Percentiles rank a stretch among this genome's conserved stretches.
Evolutionary conservation across 2,329 filamentous ascomycete genomes (phyloP).

Genomic region (Pyricularia pennisetigena): DNA sequence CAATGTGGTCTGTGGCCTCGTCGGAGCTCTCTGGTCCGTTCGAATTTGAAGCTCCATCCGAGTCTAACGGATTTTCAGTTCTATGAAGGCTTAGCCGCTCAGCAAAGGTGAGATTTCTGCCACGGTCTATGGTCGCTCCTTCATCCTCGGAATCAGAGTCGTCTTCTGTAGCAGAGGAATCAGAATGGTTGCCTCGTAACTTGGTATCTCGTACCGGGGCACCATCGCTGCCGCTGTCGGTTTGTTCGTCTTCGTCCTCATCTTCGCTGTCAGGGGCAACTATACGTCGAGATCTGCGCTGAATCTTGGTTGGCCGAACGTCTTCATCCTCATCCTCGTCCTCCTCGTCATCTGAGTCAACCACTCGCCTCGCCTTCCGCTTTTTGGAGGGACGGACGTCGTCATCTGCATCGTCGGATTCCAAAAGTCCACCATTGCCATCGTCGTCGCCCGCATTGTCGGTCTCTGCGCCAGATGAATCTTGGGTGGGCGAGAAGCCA

Average conservation of each 20-base stretch:
- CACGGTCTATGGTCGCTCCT: not conserved
- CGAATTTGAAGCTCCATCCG: not conserved
- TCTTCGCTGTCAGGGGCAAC: not conserved
- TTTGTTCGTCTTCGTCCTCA: not conserved
- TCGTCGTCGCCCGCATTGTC: not conserved
- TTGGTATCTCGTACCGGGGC: not conserved
- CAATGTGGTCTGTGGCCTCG: not conserved
- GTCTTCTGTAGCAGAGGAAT: not conserved
- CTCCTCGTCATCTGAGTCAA: not conserved
- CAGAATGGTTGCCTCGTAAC: not conserved
- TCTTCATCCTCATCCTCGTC: not conserved
- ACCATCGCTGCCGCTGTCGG: not conserved
- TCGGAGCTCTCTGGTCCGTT: not conserved
- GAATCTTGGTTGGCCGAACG: not conserved
- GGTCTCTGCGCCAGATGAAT: not conserved
- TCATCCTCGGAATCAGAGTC: not conserved
- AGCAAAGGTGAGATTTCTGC: not conserved
- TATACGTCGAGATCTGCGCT: not conserved
- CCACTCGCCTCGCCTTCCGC: not conserved
- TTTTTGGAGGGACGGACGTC: not conserved
- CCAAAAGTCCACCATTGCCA: not conserved
- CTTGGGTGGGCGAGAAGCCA: not conserved
- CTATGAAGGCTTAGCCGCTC: not conserved
- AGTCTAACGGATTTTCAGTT: not conserved
- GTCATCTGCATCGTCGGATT: not conserved